These are phyloP conservation scores for Cystobasidium onofrii DNA, from an alignment of 768 basidiomycete genomes.

Conservation along the genomic window DNA sequence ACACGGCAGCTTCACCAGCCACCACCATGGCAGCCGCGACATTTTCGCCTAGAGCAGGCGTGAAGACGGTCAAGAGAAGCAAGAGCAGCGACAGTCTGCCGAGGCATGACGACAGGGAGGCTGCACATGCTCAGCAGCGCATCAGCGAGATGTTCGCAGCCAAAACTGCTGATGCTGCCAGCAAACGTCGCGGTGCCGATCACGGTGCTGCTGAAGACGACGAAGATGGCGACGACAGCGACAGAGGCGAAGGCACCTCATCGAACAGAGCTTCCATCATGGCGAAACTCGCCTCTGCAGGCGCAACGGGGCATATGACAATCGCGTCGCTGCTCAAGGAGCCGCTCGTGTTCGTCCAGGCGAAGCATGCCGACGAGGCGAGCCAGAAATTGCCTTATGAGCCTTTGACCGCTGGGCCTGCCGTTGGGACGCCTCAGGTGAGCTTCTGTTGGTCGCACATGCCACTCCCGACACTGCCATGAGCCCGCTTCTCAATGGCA, in stretches of 20 bases:
- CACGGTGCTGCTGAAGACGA: neutral
- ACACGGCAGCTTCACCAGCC: neutral
- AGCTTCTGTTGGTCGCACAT: neutral
- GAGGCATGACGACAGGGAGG: neutral
- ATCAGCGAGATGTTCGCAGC: neutral
- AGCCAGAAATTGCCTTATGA: conserved; percentile 36
- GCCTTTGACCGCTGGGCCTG: conserved; percentile 30
- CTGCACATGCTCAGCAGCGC: neutral
- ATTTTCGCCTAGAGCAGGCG: neutral
- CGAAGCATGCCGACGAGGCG: neutral
- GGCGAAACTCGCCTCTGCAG: neutral
- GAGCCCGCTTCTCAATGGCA: too few species aligned
- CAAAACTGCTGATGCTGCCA: neutral
- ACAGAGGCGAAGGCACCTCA: conserved; percentile 31
- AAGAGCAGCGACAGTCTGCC: neutral
- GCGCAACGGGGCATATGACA: neutral
- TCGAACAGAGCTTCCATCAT: neutral
- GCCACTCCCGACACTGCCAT: too few species aligned
- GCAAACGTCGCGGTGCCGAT: neutral
- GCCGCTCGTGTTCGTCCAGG: conserved; percentile 28
- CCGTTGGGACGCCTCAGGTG: neutral
- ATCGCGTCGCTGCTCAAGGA: conserved; percentile 32
- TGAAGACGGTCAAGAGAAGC: neutral
- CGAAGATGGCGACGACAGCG: neutral
- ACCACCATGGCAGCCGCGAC: neutral